Evolutionary conservation across 2,329 filamentous ascomycete genomes (phyloP), one percentile per base, ranked within the genome.

Genomic region (Sporothrix curviconia): DNA sequence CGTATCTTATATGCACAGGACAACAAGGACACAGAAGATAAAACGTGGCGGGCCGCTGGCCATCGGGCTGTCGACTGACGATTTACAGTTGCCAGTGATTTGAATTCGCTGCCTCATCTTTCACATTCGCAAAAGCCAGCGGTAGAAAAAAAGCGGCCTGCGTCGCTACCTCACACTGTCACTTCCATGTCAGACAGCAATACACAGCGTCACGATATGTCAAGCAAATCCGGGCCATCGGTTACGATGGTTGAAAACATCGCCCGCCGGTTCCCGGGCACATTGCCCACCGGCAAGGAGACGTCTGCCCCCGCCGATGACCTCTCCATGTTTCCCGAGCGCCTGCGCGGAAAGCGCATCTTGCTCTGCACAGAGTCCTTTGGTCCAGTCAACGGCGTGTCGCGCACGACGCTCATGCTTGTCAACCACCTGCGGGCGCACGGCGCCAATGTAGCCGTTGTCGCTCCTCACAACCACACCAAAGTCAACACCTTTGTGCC

Each of bases 361-460:
- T 71, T 89, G 7, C 77, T 89, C 7, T 86, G 84, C 60, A 88
- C 85, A 14, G 86, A 89, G 67, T 88, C 84, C 0, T 85, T 87
- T 58, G 85, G 85, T 3, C 85, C 85, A 0, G 83, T 89, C 66
- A 89, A 89, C 66, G 85, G 86, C n/a, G 85, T 89, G 46, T 86
- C 82, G 64, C 78, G 84, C 60, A 89, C 85, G 4, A 89, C 86
- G 0, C 73, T 84, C 63, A 87, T 84, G 74, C 77, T 89, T 53
- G 82, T 89, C 55, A 81, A 83, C 66, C 85, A 88, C 62, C 73
- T 89, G 19, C 79, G 83, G 57, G 72, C 72, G n/a, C 73, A 88
- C 63, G 85, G 83, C 19, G 84, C 79, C 11, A 76, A 83, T 17
- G 80, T 89, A 51, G 82, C 83, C 8, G 82, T 87, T 6, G 84